Evolutionary conservation across 495 filamentous ascomycete species (phyloP).

Genomic region (Annulohypoxylon stygium): DNA sequence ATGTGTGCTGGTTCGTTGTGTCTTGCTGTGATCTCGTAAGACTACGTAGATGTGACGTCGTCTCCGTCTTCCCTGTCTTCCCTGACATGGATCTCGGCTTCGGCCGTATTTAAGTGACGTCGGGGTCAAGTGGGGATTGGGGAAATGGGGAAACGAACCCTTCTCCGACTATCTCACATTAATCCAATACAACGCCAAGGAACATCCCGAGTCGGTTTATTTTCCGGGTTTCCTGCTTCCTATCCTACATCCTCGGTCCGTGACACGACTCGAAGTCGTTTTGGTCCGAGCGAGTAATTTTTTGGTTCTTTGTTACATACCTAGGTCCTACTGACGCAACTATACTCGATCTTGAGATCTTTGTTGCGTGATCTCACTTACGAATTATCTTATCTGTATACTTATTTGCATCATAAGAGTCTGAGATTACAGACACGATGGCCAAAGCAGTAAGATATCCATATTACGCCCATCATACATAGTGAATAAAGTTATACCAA

Average conservation of each 20-base stretch:
- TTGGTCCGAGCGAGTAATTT: not conserved
- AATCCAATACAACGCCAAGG: conserved; percentile 41
- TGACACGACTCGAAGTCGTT: not conserved
- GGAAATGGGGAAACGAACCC: not conserved
- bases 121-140: conserved; percentile 36
- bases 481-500: not conserved
- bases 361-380: not conserved
- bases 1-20: not conserved
- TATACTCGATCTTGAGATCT: not conserved
- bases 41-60: conserved; percentile 4
- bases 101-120: conserved; percentile 4
- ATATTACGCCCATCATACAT: not conserved
- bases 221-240: conserved; percentile 9
- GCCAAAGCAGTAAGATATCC: conserved; percentile 43
- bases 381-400: not conserved
- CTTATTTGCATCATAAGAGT: not conserved
- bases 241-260: conserved; percentile 1
- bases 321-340: not conserved
- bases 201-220: conserved; percentile 29
- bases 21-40: not conserved
- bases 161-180: conserved; percentile 30
- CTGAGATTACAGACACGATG: conserved; percentile 14
- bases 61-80: not conserved
- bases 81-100: conserved; percentile 8
- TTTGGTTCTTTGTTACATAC: not conserved